phyloP scores from a whole-genome alignment of 2,329 filamentous ascomycete species.

The Mariannaea sp. region DNA sequence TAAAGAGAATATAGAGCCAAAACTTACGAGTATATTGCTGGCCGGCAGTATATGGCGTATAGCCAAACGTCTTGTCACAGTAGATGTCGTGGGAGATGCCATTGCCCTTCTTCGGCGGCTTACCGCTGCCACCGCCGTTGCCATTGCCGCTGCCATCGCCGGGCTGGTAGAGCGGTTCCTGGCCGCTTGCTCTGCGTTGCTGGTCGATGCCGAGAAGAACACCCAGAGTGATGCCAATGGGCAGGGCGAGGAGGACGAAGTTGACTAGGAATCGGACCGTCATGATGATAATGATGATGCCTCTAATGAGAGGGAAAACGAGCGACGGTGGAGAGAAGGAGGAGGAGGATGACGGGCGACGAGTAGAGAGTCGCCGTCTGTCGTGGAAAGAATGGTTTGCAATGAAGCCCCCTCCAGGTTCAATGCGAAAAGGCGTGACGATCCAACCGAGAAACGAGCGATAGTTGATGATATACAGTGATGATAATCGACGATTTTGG shows the following conservation, averaged over 20 bases:
- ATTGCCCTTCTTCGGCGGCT: slow-evolving; percentile 25
- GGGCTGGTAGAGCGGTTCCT: slow-evolving; percentile 50
- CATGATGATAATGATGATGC: slow-evolving; percentile 41
- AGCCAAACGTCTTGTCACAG: slow-evolving; percentile 43
- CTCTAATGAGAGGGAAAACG: neutral
- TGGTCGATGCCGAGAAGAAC: slow-evolving; percentile 55
- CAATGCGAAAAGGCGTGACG: neutral
- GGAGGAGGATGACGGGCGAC: neutral
- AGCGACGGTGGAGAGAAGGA: neutral
- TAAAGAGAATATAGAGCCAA: neutral
- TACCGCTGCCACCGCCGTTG: neutral
- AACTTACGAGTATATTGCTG: slow-evolving; percentile 54
- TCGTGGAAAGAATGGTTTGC: neutral
- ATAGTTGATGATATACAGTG: neutral
- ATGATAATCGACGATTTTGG: neutral
- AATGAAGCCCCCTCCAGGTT: neutral
- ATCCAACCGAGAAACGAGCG: neutral
- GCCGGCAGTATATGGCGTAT: slow-evolving; percentile 49
- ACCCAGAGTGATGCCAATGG: slow-evolving; percentile 54
- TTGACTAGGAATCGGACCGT: slow-evolving; percentile 53
- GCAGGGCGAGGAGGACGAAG: slow-evolving; percentile 54
- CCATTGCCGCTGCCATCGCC: slow-evolving; percentile 7
- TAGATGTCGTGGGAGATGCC: slow-evolving; percentile 26
- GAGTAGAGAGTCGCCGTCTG: neutral
- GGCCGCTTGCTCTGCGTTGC: slow-evolving; percentile 48